Conservation (phyloP, 2,329 filamentous ascomycete genomes). For the Cryphonectria parasitica region DNA sequence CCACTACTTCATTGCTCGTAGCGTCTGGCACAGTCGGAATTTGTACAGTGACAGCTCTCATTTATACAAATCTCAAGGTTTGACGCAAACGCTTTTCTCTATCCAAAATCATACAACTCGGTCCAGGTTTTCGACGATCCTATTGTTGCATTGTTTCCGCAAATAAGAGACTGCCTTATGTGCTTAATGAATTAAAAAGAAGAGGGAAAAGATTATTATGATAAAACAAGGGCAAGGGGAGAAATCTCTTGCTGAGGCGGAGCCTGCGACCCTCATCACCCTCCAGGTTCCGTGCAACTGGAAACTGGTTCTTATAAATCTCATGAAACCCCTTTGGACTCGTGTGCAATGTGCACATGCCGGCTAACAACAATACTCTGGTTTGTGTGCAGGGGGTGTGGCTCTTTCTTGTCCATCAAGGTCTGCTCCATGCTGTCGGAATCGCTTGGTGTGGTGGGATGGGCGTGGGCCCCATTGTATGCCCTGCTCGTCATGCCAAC, state of each 20-base stretch:
- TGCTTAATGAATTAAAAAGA: background rate
- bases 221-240: background rate
- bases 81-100: background rate
- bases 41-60: no score
- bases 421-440: constrained; percentile 24
- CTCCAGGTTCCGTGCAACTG: background rate
- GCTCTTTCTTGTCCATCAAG: constrained; percentile 16
- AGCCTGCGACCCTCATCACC: background rate
- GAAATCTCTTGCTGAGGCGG: background rate
- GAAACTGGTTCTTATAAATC: background rate
- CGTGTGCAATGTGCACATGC: constrained; percentile 22
- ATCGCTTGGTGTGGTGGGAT: constrained; percentile 15
- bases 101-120: background rate
- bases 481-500: constrained; percentile 24
- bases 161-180: background rate
- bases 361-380: constrained; percentile 24
- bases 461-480: constrained; percentile 15
- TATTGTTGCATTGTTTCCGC: background rate
- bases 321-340: background rate
- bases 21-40: background rate
- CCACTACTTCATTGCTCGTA: background rate
- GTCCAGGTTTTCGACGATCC: no score
- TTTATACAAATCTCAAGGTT: no score
- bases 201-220: background rate
- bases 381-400: background rate